phyloP scores from a whole-genome alignment of 2,329 filamentous ascomycete species.

The Sporothrix phasma region DNA sequence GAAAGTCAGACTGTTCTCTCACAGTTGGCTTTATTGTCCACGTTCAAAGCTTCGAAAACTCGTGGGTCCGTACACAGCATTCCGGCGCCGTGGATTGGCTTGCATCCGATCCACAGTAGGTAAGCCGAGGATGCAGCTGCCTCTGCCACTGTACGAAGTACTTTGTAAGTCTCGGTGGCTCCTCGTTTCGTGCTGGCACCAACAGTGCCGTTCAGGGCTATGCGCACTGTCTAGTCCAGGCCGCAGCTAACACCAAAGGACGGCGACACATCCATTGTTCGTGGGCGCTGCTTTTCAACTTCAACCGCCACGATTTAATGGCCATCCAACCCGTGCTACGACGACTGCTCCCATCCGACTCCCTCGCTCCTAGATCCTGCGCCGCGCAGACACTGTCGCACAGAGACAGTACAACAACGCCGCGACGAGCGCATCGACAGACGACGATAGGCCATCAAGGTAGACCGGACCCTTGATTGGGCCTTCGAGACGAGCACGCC shows the following conservation, averaged over 20 bases:
- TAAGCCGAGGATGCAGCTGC: conserved; percentile 2
- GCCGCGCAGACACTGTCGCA: background rate
- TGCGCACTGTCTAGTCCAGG: conserved; percentile 2
- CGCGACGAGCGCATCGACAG: background rate
- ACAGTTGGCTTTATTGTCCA: background rate
- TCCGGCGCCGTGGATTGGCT: conserved; percentile 3
- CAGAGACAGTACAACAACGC: background rate
- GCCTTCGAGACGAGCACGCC: background rate
- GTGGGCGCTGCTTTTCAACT: background rate
- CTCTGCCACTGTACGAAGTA: background rate
- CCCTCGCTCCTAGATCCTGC: background rate
- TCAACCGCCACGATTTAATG: background rate
- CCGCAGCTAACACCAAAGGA: background rate
- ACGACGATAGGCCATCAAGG: background rate
- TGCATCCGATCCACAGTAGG: background rate
- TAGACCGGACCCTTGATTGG: background rate
- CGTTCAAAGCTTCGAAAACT: background rate
- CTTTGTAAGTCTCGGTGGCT: background rate
- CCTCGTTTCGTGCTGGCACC: background rate
- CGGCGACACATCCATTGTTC: background rate
- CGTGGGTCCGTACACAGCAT: background rate
- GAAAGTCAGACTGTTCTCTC: too few species aligned
- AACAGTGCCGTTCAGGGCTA: background rate
- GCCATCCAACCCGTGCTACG: background rate
- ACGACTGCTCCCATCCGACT: background rate